These are phyloP conservation scores for Lipomyces chichibuensis DNA, from an alignment of 805 yeast species.

Conservation along the genomic window DNA sequence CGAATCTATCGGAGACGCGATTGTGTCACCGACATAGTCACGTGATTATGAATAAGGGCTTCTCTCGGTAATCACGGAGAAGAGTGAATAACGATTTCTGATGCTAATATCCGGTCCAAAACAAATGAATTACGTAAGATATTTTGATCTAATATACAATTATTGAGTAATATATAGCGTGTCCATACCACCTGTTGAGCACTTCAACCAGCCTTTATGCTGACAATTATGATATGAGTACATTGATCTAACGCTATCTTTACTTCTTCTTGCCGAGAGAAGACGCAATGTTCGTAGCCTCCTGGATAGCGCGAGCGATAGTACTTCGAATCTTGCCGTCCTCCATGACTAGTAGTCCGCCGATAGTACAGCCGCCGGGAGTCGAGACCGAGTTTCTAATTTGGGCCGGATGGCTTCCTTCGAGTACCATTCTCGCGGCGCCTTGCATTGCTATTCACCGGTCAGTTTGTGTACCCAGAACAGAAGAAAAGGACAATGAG, in stretches of 20 bases:
- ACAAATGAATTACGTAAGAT: not conserved
- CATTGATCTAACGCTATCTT: not conserved
- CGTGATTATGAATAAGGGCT: not conserved
- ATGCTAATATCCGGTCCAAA: too few relatives aligned
- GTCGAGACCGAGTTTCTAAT: conserved; percentile 89
- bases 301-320: conserved; percentile 85
- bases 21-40: not conserved
- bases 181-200: not conserved
- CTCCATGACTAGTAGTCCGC: conserved; percentile 90
- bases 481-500: too few relatives aligned
- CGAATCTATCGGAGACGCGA: not conserved
- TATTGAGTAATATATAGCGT: not conserved
- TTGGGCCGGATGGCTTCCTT: conserved; percentile 84
- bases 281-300: conserved; percentile 67
- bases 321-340: conserved; percentile 86
- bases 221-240: not conserved
- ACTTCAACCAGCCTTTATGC: not conserved
- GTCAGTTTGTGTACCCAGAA: not conserved
- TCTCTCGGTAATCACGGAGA: not conserved
- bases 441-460: conserved; percentile 51
- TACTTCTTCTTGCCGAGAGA: conserved; percentile 34
- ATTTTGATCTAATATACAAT: not conserved
- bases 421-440: conserved; percentile 84
- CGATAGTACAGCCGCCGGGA: conserved; percentile 97
- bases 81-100: too few relatives aligned